A percentile compares a stretch with the other conserved stretches of the same genome.
phyloP scores from a whole-genome alignment of 148 eudicot species.

The Beta vulgaris region DNA sequence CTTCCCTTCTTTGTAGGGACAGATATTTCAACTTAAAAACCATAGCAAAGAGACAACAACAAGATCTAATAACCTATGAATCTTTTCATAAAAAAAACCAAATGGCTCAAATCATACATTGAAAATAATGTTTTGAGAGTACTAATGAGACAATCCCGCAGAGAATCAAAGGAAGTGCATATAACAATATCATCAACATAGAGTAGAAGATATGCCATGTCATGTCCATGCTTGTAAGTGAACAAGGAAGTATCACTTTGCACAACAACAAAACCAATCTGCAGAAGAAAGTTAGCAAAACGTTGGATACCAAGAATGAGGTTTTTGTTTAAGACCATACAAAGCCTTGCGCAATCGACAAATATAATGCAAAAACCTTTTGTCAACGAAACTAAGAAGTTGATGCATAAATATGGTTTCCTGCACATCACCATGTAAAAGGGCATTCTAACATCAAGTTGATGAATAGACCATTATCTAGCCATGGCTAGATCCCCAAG shows the following conservation, averaged over 20 bases:
- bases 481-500: too few relatives aligned
- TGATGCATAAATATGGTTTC: too few relatives aligned
- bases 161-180: not conserved
- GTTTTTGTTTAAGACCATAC: not conserved
- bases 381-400: too few relatives aligned
- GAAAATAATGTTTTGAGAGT: not conserved
- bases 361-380: too few relatives aligned
- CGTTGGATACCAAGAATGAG: not conserved
- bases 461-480: too few relatives aligned
- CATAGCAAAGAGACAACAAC: too few relatives aligned
- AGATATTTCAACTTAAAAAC: too few relatives aligned
- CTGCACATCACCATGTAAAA: too few relatives aligned
- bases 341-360: too few relatives aligned
- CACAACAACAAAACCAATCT: not conserved
- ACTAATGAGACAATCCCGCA: not conserved
- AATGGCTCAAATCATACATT: not conserved
- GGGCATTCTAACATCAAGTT: too few relatives aligned
- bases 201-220: not conserved
- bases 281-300: not conserved
- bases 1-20: too few relatives aligned
- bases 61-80: too few relatives aligned
- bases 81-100: not conserved
- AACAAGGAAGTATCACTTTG: not conserved
- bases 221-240: not conserved
- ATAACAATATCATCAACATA: not conserved